Evolutionary conservation across 768 basidiomycete genomes (phyloP).

Genomic region (Podaxis sp.): DNA sequence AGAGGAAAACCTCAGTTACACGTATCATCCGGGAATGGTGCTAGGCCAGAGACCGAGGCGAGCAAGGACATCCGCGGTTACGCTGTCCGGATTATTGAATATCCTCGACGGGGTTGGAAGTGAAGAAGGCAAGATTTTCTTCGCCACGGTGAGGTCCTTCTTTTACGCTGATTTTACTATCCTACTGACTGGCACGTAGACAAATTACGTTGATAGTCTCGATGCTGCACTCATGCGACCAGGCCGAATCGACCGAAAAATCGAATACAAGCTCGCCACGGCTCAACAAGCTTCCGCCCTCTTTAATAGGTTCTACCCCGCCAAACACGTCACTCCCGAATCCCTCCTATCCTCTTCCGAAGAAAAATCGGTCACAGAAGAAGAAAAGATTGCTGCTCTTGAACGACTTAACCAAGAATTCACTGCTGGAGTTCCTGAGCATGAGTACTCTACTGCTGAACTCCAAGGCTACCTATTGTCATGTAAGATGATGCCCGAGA

Average conservation of each 20-base stretch:
- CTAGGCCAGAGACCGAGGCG: neutral
- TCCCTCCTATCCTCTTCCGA: slow-evolving; percentile 9
- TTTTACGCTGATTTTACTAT: neutral
- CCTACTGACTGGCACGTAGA: slow-evolving; percentile 24
- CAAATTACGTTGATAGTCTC: slow-evolving; percentile 51
- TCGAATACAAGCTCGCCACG: slow-evolving; percentile 47
- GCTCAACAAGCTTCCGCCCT: slow-evolving; percentile 40
- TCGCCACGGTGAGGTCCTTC: slow-evolving; percentile 43
- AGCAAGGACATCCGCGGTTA: slow-evolving; percentile 31
- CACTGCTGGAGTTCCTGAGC: slow-evolving; percentile 35
- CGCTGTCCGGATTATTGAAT: slow-evolving; percentile 53
- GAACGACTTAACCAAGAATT: slow-evolving; percentile 36
- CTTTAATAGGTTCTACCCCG: slow-evolving; percentile 48
- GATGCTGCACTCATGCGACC: slow-evolving; percentile 54
- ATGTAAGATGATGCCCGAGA: slow-evolving; percentile 34
- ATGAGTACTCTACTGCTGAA: slow-evolving; percentile 54
- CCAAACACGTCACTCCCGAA: slow-evolving; percentile 18
- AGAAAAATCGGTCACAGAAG: slow-evolving; percentile 12
- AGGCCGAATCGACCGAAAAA: slow-evolving; percentile 51
- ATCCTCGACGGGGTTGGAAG: slow-evolving; percentile 57
- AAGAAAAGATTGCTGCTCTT: slow-evolving; percentile 14
- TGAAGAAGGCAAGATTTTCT: slow-evolving; percentile 58
- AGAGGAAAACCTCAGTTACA: slow-evolving; percentile 12
- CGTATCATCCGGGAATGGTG: neutral
- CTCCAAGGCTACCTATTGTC: slow-evolving; percentile 55